Base-by-base conservation (phyloP, 1,284 basidiomycete genomes). In the Ustilago nuda region DNA sequence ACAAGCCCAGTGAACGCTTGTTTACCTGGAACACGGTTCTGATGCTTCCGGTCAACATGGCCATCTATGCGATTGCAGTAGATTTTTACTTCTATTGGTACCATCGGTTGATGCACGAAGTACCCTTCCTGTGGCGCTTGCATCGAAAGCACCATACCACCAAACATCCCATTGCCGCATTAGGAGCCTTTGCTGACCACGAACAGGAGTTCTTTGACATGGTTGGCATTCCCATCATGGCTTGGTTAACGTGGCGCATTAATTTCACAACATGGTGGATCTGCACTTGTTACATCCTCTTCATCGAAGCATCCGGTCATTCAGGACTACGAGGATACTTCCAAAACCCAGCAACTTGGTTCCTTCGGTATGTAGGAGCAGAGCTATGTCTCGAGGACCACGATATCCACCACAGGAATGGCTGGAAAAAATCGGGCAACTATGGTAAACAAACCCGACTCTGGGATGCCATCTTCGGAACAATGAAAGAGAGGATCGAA, bases 341-440 rank as follows among this genome's bases (percentile, higher is more conserved):
- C 30, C 71, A 79, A 15, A 69, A 78, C 33, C 82, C 84, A 4
- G 66, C 83, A 0, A 73, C 76, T 2, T 75, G 70, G 39, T 41
- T 67, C 32, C 61, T 86, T 9, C 48, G 68, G 12, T 68, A 66
- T n/a, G 36, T 84, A 9, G 72, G 60, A 3, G 56, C 69, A 35
- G 85, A 84, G 11, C 51, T 86, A 27, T 66, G 71, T 33, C 33
- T 83, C 0, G 85, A 86, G 56, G 85, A 86, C 52, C 83, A 85
- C 57, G 84, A 85, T 52, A 62, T 85, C n/a, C 85, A 86, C 56
- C 85, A 86, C 57, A 62, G 84, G 17, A 67, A 74, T 15, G 85
- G 85, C 0, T 84, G 70, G 83, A 81, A 61, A 41, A 71, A 66
- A 66, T 66, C 59, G 6, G 68, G 70, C 23, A 82, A 82, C 61